These are phyloP conservation scores for Hippophae gyantsensis DNA, from an alignment of 306 rosid species.

Conservation along the genomic window DNA sequence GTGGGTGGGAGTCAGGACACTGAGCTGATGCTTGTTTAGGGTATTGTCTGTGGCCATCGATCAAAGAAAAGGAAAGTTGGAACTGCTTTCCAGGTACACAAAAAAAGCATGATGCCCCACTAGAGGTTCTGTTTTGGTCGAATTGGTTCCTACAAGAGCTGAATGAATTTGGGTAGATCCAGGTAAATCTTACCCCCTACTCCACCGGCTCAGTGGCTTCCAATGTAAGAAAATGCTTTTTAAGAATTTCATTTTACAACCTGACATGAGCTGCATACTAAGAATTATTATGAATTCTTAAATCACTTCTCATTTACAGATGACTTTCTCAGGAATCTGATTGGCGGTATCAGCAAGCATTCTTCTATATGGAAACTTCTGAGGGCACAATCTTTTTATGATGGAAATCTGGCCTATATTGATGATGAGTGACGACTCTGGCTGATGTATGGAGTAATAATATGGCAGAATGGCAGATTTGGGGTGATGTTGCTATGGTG, in stretches of 20 bases:
- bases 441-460: neutral
- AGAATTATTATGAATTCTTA: neutral
- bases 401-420: neutral
- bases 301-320: slow-evolving; percentile 6
- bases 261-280: neutral
- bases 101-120: slow-evolving; percentile 1
- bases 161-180: slow-evolving; percentile 35
- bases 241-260: neutral
- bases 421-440: no score
- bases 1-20: neutral
- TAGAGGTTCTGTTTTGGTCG: slow-evolving; percentile 18
- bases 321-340: slow-evolving; percentile 19
- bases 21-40: neutral
- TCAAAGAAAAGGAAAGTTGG: slow-evolving; percentile 17
- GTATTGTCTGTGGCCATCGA: slow-evolving; percentile 7
- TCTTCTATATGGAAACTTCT: neutral
- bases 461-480: slow-evolving; percentile 1
- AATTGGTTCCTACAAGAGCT: slow-evolving; percentile 23
- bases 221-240: slow-evolving; percentile 6
- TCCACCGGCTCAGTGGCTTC: slow-evolving; percentile 18
- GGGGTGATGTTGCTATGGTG: neutral
- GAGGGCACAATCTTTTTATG: neutral
- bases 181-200: slow-evolving; percentile 13
- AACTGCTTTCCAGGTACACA: slow-evolving; percentile 4
- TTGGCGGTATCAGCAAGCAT: slow-evolving; percentile 14